Base-by-base conservation (phyloP, 192 early-diverging fungal genomes). In the Dissophora ornata region DNA sequence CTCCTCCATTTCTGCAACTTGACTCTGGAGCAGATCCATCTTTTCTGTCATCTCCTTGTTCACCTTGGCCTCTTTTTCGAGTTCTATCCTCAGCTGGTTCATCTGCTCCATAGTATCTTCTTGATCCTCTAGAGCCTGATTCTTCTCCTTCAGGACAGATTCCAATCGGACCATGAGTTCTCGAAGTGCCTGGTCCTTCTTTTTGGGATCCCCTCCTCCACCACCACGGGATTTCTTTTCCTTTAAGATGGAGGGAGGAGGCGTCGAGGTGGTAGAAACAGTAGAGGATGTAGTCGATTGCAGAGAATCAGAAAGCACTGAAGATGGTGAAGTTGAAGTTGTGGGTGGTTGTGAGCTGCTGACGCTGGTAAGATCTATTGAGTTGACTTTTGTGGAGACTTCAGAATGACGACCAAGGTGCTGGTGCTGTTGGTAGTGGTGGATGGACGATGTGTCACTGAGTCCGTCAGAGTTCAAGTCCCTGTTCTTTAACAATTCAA, bases 151-250 rank as follows among this genome's bases (percentile, higher is more conserved):
- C 18, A 70, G 58, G 16, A 70, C 68, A 19, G 34, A 9, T 30
- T 70, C 68, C 12, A 70, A 42, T 2, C 68, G 68, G 6, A 41
- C 13, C 68, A 70, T 70, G 4, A 70, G 47, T 40, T 70, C 68
- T 12, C 58, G 49, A 21, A 70, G 52, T 12, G 68, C 68, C 21
- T 70, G 68, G 41, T 69, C 56, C 26, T 58, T 69, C 36, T 70
- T 62, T 5, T 56, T 45, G 5, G 50, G 26, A 9, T 46, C 58
- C 11, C 52, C 36, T 38, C 36, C 36, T 38, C 7, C 36, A 38
- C 7, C 36, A 38, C 36, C 36, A 6, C 36, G 57, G 41, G 57
- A 19, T 18, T 61, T 62, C 44, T 45, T 61, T 8, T 42, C 13
- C 15, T 61, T 56, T 3, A 4, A 0, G 19, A n/a, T 44, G 8